Base-by-base conservation (phyloP, 225 moss, liverwort and hornwort species). In the Rhytidiadelphus loreus region DNA sequence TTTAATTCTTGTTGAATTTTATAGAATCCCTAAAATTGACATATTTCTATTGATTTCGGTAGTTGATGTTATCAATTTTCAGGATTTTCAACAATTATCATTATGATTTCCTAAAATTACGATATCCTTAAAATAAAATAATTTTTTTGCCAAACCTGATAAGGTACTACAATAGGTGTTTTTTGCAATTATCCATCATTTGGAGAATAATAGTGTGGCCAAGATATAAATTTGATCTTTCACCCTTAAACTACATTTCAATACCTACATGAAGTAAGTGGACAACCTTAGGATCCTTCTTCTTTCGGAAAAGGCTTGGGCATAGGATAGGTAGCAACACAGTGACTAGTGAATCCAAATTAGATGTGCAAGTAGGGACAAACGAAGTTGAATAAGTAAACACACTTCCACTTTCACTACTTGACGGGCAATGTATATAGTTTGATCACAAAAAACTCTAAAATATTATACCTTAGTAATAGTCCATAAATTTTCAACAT, bases 361-460 rank as follows among this genome's bases (percentile, higher is more conserved):
- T 7, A 68, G 13, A n/a, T 39, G 4, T 68, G 2, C 7, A 68
- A 68, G 2, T 22, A 68, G 39, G 13, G 4, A 68, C 22, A 68
- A 39, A 39, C 39, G 13, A 68, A 0, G 0, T 23, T 68, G 68
- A 23, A 21, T 7, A 39, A n/a, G 7, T 23, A 39, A n/a, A 68
- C 4, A 66, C 37, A 13, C n/a, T n/a, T n/a, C n/a, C 0, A n/a
- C 68, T n/a, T 68, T n/a, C 22, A 68, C 12, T 2, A n/a, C 23
- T n/a, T 68, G 4, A n/a, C 1, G 1, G 1, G 8, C 22, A 66
- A 35, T n/a, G 3, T 21, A 65, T 37, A n/a, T 7, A 21, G 4
- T 12, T 20, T 22, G 12, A n/a, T 22, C 2, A n/a, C 21, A 12
- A n/a, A n/a, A 68, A n/a, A 21, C 7, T 68, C 13, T n/a, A 7